Evolutionary conservation across 371 early-diverging fungal genomes (phyloP).

Genomic region (Fennellomyces sp.): DNA sequence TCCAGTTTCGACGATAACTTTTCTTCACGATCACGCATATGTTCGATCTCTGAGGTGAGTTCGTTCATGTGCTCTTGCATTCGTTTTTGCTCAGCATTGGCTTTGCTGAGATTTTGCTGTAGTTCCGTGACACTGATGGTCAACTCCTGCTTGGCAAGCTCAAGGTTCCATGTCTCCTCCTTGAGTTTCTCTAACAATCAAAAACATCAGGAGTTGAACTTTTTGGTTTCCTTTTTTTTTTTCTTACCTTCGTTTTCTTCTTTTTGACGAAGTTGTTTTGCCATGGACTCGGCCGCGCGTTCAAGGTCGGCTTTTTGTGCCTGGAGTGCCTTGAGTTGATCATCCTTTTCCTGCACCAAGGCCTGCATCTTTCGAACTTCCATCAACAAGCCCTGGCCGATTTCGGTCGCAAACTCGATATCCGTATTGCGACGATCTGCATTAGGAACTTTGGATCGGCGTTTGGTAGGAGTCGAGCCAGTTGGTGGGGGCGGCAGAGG

Average conservation of each 20-base stretch:
- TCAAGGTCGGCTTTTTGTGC: constrained; percentile 67
- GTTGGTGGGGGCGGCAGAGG: constrained; percentile 48
- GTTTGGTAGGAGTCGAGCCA: constrained; percentile 53
- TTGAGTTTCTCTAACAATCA: constrained; percentile 48
- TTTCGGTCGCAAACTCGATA: constrained; percentile 59
- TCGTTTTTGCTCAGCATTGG: constrained; percentile 59
- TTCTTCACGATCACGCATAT: constrained; percentile 67
- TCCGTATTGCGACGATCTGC: constrained; percentile 53
- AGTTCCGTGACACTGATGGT: constrained; percentile 57
- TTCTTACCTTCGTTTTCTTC: constrained; percentile 66
- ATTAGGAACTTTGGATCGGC: constrained; percentile 54
- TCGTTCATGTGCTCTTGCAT: constrained; percentile 54
- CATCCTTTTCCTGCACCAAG: constrained; percentile 63
- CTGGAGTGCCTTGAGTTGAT: constrained; percentile 63
- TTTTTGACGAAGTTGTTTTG: constrained; percentile 59
- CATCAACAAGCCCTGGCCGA: constrained; percentile 56
- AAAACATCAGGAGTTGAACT: neutral
- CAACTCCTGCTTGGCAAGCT: constrained; percentile 62
- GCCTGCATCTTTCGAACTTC: constrained; percentile 60
- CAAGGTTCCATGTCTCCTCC: constrained; percentile 66
- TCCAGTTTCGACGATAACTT: constrained; percentile 58
- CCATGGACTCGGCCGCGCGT: constrained; percentile 64
- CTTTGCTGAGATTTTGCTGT: constrained; percentile 57
- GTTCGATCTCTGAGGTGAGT: constrained; percentile 63
- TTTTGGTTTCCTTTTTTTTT: neutral